phyloP scores from a whole-genome alignment of 192 early-diverging fungal genomes.

The Bifiguratus adelaidae region DNA sequence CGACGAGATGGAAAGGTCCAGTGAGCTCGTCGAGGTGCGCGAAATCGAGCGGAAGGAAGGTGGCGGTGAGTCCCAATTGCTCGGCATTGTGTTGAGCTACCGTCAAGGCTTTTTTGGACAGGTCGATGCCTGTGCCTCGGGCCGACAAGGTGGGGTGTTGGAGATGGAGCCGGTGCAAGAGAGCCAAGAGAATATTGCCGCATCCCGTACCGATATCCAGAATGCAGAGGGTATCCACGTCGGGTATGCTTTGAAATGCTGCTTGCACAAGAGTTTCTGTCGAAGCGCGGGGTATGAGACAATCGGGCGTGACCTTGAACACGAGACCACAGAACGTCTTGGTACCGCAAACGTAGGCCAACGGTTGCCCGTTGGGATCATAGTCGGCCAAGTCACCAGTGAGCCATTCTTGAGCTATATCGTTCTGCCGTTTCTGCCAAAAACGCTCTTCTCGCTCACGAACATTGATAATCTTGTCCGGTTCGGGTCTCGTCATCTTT shows the following conservation, averaged over 20 bases:
- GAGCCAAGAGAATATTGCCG: conserved; percentile 56
- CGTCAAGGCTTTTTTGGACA: conserved; percentile 35
- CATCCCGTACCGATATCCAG: conserved; percentile 70
- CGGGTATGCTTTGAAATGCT: too few relatives aligned
- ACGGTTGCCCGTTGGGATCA: background rate
- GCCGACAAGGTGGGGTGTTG: too few relatives aligned
- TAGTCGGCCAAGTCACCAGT: background rate
- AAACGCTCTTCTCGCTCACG: conserved; percentile 46
- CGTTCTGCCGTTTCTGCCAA: conserved; percentile 20
- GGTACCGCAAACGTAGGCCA: conserved; percentile 13
- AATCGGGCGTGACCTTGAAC: conserved; percentile 48
- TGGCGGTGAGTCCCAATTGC: conserved; percentile 14
- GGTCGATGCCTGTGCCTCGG: conserved; percentile 56
- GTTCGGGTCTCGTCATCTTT: conserved; percentile 15
- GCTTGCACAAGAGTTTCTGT: conserved; percentile 56
- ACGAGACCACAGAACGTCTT: conserved; percentile 43
- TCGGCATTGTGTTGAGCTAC: conserved; percentile 39
- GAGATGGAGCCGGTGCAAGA: too few relatives aligned
- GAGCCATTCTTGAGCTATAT: conserved; percentile 22
- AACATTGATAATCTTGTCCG: conserved; percentile 42
- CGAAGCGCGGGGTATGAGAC: conserved; percentile 60
- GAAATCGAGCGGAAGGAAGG: conserved; percentile 30
- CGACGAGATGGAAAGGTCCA: conserved; percentile 43
- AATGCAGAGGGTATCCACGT: conserved; percentile 19
- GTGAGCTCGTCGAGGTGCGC: conserved; percentile 17